Evolutionary conservation across 2,329 filamentous ascomycete species (phyloP).

Genomic region (Aspergillus sojae): DNA sequence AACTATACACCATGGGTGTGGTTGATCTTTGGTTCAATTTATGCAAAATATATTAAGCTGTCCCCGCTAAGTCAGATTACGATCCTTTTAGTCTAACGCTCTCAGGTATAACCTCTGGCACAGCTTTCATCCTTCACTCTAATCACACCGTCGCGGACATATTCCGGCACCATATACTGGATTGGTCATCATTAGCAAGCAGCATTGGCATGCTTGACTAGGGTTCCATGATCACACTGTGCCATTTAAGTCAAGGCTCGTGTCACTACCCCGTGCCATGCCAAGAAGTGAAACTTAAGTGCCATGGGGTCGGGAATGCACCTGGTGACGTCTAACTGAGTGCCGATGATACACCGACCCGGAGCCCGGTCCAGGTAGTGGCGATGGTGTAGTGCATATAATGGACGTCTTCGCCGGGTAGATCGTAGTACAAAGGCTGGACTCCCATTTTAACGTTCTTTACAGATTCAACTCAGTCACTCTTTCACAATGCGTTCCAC

Average conservation of each 20-base stretch:
- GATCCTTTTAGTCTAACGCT: not conserved
- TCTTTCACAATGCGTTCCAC: conserved; percentile 12
- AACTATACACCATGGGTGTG: not conserved
- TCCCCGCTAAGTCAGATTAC: not conserved
- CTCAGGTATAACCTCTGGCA: not conserved
- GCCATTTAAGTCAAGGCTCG: not conserved
- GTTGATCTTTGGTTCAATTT: not conserved
- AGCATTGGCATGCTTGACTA: not conserved
- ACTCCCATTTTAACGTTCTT: not conserved
- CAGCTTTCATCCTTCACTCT: not conserved
- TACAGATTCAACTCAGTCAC: not conserved
- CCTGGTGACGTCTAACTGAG: not conserved
- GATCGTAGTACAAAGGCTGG: not conserved
- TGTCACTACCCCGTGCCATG: not conserved
- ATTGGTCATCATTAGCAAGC: conserved; percentile 3
- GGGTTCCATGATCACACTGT: not conserved
- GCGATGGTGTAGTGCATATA: not conserved
- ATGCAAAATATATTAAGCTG: not conserved
- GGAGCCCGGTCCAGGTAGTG: not conserved
- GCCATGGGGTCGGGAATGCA: not conserved
- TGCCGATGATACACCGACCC: not conserved
- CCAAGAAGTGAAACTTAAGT: not conserved
- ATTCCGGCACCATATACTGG: not conserved
- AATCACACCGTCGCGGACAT: not conserved
- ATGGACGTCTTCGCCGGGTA: not conserved